Evolutionary conservation across 129 eudicot genomes (phyloP).

Genomic region (Pittosporum tobira): DNA sequence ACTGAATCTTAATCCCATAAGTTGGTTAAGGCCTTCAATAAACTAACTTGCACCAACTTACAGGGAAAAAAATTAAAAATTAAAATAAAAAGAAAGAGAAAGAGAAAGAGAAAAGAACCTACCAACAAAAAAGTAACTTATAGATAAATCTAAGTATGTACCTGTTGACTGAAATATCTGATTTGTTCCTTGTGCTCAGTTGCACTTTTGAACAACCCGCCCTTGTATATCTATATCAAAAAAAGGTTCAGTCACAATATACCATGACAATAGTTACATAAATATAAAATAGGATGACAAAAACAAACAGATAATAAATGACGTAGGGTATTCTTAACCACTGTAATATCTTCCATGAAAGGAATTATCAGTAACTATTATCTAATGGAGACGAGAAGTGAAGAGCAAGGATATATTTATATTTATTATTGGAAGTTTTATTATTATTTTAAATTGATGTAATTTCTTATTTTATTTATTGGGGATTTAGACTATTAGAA

Average conservation of each 20-base stretch:
- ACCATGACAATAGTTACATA: too few relatives aligned
- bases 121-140: background rate
- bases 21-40: background rate
- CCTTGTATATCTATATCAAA: conserved; percentile 66
- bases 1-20: background rate
- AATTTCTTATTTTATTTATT: too few relatives aligned
- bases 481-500: too few relatives aligned
- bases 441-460: too few relatives aligned
- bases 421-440: too few relatives aligned
- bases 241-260: conserved; percentile 8
- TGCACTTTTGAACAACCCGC: conserved; percentile 92
- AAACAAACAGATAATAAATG: background rate
- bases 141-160: conserved; percentile 13
- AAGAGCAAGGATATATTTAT: too few relatives aligned
- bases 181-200: conserved; percentile 96
- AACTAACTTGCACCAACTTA: background rate
- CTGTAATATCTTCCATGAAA: background rate
- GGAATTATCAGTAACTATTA: too few relatives aligned
- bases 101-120: background rate
- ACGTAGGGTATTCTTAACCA: background rate
- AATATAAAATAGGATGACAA: background rate
- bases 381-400: too few relatives aligned
- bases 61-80: too few relatives aligned
- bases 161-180: conserved; percentile 91
- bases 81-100: background rate